Base-by-base conservation (phyloP, 2,329 filamentous ascomycete genomes). In the Clonostachys rhizophaga region DNA sequence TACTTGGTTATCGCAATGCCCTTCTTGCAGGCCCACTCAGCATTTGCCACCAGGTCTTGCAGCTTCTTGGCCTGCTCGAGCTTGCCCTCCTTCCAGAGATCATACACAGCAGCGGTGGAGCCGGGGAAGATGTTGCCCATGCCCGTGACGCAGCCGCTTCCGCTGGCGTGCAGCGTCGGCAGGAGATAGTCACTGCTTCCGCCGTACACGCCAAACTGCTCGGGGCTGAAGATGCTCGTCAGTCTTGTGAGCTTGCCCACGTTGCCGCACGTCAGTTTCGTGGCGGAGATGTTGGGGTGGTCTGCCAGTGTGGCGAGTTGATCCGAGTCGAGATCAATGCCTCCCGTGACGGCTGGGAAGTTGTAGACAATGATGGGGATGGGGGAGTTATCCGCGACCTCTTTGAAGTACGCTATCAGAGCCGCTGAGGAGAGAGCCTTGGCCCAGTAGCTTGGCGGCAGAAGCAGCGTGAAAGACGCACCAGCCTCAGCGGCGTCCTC, bases 401-500 rank as follows among this genome's bases (percentile, higher is more conserved):
- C 74, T 24, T 67, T 70, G 70, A 88, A 91, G 64, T 83, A 89
- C 5, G 79, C 72, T n/a, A 81, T 60, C 37, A 89, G 16, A 53
- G 67, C 47, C 58, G 53, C 68, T 68, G 50, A 76, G 67, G 40
- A 83, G 75, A 55, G 52, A 10, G 55, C 78, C 72, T 42, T 75
- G 66, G 8, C 76, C 61, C 90, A 91, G 69, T 91, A 92, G 42
- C 80, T 82, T 1, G 88, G 87, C 7, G 88, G 86, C 5, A 92
- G 75, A 2, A 91, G 78, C 40, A 92, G 74, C 2, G 84, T 86
- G 53, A 86, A 88, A 59, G 89, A 83, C 52, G 84, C 87, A 37
- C 88, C 87, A 17, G 81, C 75, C 8, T 75, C 72, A 51, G 78
- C 79, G 8, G 86, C 87, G 55, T 90, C 72, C 33, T 83, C 82